These are phyloP conservation scores for Boletus speciosus DNA, from an alignment of 768 basidiomycete species.

Conservation along the genomic window DNA sequence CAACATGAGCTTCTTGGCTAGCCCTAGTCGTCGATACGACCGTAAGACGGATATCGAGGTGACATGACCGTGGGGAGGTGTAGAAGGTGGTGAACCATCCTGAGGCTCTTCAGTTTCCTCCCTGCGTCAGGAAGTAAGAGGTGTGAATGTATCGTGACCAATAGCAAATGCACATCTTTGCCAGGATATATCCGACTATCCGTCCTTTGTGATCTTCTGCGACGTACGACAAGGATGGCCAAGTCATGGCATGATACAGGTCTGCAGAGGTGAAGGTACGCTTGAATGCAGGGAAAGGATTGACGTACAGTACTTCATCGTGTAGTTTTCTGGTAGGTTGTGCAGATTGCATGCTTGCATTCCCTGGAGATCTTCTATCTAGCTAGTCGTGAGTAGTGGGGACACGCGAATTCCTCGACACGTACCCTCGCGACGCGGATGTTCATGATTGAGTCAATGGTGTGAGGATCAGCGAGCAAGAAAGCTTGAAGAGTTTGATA, in stretches of 20 bases:
- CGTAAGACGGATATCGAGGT: slow-evolving; percentile 95
- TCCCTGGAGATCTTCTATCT: slow-evolving; percentile 85
- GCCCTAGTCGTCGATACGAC: slow-evolving; percentile 83
- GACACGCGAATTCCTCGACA: neutral
- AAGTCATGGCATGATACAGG: slow-evolving; percentile 85
- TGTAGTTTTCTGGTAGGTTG: slow-evolving; percentile 91
- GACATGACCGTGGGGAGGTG: slow-evolving; percentile 80
- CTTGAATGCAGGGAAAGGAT: neutral
- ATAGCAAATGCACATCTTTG: slow-evolving; percentile 72
- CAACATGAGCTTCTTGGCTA: slow-evolving; percentile 93
- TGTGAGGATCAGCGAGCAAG: neutral
- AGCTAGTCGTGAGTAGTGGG: slow-evolving; percentile 17
- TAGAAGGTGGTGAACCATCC: slow-evolving; percentile 47
- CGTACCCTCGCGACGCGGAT: slow-evolving; percentile 30
- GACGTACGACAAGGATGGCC: slow-evolving; percentile 92
- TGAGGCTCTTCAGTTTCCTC: slow-evolving; percentile 46
- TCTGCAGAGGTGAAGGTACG: slow-evolving; percentile 44
- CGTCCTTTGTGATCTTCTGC: slow-evolving; percentile 87
- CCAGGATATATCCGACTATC: slow-evolving; percentile 93
- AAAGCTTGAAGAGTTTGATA: neutral
- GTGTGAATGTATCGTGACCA: neutral
- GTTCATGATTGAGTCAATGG: slow-evolving; percentile 21
- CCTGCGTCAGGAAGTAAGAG: slow-evolving; percentile 42
- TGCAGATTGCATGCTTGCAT: slow-evolving; percentile 95
- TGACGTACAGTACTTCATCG: slow-evolving; percentile 69